Percentiles rank a stretch among this genome's conserved stretches.
phyloP scores from a whole-genome alignment of 805 yeast species.

The Candida wancherniae region DNA sequence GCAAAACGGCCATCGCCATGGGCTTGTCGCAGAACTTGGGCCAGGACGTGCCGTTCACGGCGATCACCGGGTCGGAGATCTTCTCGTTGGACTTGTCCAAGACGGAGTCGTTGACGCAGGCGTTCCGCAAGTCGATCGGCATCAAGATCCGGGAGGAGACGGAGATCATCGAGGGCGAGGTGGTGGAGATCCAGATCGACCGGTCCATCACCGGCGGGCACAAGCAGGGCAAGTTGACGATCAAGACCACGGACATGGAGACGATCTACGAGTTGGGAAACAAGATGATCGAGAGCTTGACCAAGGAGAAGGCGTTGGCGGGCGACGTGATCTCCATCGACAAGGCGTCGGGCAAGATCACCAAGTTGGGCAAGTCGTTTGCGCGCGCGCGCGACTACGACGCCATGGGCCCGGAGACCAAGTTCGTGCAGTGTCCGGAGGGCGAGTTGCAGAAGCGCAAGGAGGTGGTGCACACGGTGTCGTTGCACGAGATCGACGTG shows the following conservation, averaged over 20 bases:
- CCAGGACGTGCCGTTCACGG: slow-evolving; percentile 86
- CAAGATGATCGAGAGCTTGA: slow-evolving; percentile 90
- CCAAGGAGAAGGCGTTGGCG: slow-evolving; percentile 91
- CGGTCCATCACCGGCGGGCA: slow-evolving; percentile 95
- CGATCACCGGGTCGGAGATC: slow-evolving; percentile 90
- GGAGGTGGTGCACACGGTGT: slow-evolving; percentile 96
- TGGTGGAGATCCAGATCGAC: slow-evolving; percentile 92
- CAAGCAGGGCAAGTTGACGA: slow-evolving; percentile 95
- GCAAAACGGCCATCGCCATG: slow-evolving; percentile 97
- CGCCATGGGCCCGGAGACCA: slow-evolving; percentile 97
- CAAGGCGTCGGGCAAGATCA: slow-evolving; percentile 90
- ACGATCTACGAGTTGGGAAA: slow-evolving; percentile 93
- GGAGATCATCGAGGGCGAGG: slow-evolving; percentile 97
- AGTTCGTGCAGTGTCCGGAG: slow-evolving; percentile 96
- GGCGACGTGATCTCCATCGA: slow-evolving; percentile 97
- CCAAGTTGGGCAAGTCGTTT: slow-evolving; percentile 92
- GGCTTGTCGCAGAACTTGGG: slow-evolving; percentile 77
- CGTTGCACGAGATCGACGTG: slow-evolving; percentile 95
- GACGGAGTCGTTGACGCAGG: slow-evolving; percentile 95
- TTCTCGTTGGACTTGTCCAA: slow-evolving; percentile 88
- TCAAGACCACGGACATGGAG: slow-evolving; percentile 97
- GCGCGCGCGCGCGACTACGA: slow-evolving; percentile 96
- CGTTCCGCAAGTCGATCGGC: slow-evolving; percentile 93
- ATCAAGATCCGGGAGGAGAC: slow-evolving; percentile 94
- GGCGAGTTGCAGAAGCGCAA: slow-evolving; percentile 96